Conservation (phyloP, 169 alveolate species). For the Eimeria maxima region DNA sequence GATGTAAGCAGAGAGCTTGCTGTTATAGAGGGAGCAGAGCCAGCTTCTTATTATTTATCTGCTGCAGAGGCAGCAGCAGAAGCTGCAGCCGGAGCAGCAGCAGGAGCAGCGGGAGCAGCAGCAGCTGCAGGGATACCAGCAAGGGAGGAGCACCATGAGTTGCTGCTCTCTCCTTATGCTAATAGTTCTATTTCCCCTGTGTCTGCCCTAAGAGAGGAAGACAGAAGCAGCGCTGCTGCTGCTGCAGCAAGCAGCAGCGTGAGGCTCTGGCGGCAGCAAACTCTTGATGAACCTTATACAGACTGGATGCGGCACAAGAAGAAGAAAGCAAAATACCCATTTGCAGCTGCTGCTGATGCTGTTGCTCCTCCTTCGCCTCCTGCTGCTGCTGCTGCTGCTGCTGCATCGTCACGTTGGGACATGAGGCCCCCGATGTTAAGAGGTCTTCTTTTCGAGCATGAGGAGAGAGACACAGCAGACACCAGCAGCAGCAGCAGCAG, state of each 20-base stretch:
- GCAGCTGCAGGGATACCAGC: not conserved
- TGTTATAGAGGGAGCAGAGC: not conserved
- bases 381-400: not conserved
- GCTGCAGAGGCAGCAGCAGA: slow-evolving; percentile 1
- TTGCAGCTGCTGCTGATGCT: not conserved
- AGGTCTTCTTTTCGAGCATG: not conserved
- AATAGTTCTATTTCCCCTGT: too few species aligned
- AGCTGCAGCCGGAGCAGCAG: not conserved
- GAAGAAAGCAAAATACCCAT: not conserved
- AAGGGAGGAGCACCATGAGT: too few species aligned
- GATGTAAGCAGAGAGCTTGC: slow-evolving; percentile 42
- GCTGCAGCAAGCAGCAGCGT: not conserved
- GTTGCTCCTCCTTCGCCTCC: not conserved
- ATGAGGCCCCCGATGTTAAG: not conserved
- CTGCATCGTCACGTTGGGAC: not conserved
- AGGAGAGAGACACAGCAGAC: not conserved
- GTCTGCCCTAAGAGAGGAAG: not conserved
- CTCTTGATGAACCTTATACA: not conserved
- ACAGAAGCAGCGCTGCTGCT: not conserved
- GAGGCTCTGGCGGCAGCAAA: not conserved
- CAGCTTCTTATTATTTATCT: not conserved
- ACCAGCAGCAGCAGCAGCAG: not conserved
- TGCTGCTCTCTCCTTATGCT: too few species aligned
- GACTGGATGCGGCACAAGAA: not conserved
- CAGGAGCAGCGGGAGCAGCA: not conserved